phyloP scores from a whole-genome alignment of 257 asterid species.

The Solanum bulbocastanum region DNA sequence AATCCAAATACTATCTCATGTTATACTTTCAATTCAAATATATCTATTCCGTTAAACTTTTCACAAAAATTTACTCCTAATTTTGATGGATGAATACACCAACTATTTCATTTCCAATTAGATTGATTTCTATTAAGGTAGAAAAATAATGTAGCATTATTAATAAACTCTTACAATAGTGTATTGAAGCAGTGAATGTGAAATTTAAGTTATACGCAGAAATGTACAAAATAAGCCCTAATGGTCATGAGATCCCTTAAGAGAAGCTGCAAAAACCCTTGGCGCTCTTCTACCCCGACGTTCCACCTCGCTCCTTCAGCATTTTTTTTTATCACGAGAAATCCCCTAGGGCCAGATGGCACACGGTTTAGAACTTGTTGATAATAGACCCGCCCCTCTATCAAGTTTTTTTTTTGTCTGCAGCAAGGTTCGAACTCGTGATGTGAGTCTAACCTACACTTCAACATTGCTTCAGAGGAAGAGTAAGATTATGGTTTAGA shows the following conservation, averaged over 20 bases:
- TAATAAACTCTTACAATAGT: background rate
- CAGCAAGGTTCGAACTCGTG: background rate
- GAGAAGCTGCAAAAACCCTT: background rate
- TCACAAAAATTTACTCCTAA: too few species aligned
- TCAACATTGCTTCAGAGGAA: slow-evolving; percentile 14
- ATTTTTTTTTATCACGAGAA: background rate
- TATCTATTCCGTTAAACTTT: too few species aligned
- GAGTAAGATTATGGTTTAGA: slow-evolving; percentile 8
- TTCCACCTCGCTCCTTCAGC: background rate
- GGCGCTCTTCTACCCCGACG: background rate
- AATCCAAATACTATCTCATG: background rate
- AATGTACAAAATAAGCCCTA: background rate
- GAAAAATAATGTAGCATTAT: background rate
- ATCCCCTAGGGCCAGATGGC: background rate
- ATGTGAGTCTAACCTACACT: background rate
- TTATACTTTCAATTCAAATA: too few species aligned
- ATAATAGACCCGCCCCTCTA: background rate
- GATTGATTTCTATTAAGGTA: background rate
- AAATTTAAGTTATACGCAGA: background rate
- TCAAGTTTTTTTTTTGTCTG: background rate
- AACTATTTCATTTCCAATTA: background rate
- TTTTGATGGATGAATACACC: too few species aligned
- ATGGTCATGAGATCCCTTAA: background rate
- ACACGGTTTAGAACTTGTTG: background rate
- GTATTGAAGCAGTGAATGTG: background rate